Evolutionary conservation across 768 basidiomycete species (phyloP).

Genomic region (Calocera cornea): DNA sequence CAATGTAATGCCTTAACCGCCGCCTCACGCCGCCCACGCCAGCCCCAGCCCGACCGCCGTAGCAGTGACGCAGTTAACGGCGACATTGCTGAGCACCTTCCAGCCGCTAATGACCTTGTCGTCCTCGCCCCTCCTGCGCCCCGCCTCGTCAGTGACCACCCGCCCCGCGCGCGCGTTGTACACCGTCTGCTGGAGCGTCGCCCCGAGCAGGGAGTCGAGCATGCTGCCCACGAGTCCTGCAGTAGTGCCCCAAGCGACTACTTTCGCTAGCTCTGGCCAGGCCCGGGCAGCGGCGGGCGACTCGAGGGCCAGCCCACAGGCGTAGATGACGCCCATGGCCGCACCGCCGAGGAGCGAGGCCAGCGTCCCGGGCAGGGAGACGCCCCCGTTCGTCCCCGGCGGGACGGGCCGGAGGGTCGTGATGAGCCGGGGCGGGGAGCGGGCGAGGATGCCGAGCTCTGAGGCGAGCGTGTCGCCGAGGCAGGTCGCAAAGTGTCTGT

Average conservation of each 20-base stretch:
- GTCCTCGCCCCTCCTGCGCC: constrained; percentile 19
- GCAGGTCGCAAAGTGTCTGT: constrained; percentile 76
- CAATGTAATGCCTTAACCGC: neutral
- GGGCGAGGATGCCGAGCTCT: constrained; percentile 78
- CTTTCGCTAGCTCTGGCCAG: constrained; percentile 26
- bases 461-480: constrained; percentile 87
- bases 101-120: constrained; percentile 48
- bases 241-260: constrained; percentile 46
- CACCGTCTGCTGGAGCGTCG: constrained; percentile 68
- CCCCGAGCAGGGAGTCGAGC: constrained; percentile 80
- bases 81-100: constrained; percentile 69
- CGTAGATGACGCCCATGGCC: constrained; percentile 53
- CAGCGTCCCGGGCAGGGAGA: constrained; percentile 60
- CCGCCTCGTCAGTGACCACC: constrained; percentile 47
- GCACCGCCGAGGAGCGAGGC: constrained; percentile 62
- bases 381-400: constrained; percentile 75
- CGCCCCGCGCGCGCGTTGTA: constrained; percentile 49
- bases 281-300: constrained; percentile 38
- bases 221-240: constrained; percentile 61
- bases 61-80: constrained; percentile 35
- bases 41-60: neutral
- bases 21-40: neutral
- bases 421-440: constrained; percentile 52
- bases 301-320: constrained; percentile 44
- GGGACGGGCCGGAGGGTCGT: constrained; percentile 66